Evolutionary conservation across 495 filamentous ascomycete genomes (phyloP).

Genomic region (Neurospora sp.): DNA sequence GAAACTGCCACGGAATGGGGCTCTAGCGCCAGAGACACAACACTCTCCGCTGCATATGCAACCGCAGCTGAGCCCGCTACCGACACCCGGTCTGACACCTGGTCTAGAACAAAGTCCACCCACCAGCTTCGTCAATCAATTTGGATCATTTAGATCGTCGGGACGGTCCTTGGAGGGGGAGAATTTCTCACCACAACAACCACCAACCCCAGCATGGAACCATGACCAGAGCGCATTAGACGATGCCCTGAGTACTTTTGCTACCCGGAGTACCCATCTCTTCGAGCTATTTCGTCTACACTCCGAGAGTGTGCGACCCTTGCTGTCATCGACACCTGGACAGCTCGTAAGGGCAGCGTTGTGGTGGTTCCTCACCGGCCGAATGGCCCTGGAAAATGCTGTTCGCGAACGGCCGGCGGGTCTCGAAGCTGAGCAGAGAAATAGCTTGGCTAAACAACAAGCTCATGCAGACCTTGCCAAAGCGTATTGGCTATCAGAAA

Average conservation of each 20-base stretch:
- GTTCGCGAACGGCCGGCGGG: conserved; percentile 51
- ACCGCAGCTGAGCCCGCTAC: background rate
- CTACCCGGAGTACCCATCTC: conserved; percentile 53
- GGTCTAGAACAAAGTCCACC: background rate
- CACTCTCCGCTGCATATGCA: background rate
- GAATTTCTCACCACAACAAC: background rate
- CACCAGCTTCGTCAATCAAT: conserved; percentile 19
- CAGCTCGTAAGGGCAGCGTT: conserved; percentile 60
- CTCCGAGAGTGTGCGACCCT: conserved; percentile 56
- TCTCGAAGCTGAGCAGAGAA: conserved; percentile 27
- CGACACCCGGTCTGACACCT: background rate
- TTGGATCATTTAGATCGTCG: conserved; percentile 12
- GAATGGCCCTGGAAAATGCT: conserved; percentile 57
- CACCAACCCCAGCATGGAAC: background rate
- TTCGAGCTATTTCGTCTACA: conserved; percentile 58
- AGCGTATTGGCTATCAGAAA: conserved; percentile 66
- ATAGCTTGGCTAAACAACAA: conserved; percentile 46
- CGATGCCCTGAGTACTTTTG: conserved; percentile 58
- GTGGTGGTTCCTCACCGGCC: conserved; percentile 85
- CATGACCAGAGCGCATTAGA: conserved; percentile 23
- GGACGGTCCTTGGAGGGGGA: conserved; percentile 16
- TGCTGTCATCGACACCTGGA: conserved; percentile 45
- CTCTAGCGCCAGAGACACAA: background rate
- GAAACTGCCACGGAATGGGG: background rate
- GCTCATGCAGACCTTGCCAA: conserved; percentile 74